A percentile compares a stretch with the other conserved stretches of the same genome.
These are phyloP conservation scores for Geotrichum klebahnii DNA, from an alignment of 1,139 yeast genomes.

Conservation along the genomic window DNA sequence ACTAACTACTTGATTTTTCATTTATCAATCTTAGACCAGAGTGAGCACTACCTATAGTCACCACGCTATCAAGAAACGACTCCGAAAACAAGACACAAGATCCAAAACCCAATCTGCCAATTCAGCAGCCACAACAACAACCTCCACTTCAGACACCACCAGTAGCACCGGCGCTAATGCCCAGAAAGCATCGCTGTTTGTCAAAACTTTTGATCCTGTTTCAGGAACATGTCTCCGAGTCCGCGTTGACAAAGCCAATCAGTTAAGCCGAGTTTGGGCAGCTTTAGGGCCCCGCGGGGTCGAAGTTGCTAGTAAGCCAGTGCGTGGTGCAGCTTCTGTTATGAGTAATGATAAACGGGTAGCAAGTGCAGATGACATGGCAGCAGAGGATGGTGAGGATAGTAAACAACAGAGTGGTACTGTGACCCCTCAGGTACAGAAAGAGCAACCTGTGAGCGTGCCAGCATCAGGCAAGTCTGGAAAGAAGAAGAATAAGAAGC, in stretches of 20 bases:
- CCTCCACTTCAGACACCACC: slow-evolving; percentile 1
- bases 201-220: slow-evolving; percentile 69
- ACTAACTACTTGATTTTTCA: no score
- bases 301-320: slow-evolving; percentile 23
- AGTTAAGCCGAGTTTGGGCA: slow-evolving; percentile 69
- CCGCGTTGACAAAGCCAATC: slow-evolving; percentile 64
- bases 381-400: background rate
- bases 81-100: no score
- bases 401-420: background rate
- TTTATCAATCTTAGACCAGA: slow-evolving; percentile 36
- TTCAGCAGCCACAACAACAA: slow-evolving; percentile 27
- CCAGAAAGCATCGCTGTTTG: slow-evolving; percentile 45
- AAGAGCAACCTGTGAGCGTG: slow-evolving; percentile 10
- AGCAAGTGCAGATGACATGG: background rate
- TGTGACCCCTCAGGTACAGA: slow-evolving; percentile 2
- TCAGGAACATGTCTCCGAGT: slow-evolving; percentile 64
- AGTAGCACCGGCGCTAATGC: slow-evolving; percentile 4
- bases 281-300: slow-evolving; percentile 87
- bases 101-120: slow-evolving; percentile 28
- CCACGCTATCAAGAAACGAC: slow-evolving; percentile 33
- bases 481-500: slow-evolving; percentile 31
- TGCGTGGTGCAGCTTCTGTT: slow-evolving; percentile 22
- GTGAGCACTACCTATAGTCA: slow-evolving; percentile 50
- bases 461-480: no score
- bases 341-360: slow-evolving; percentile 11